Percentiles rank a stretch among this genome's conserved stretches.
Evolutionary conservation across 441 rosid genomes (phyloP).

Genomic region (Manihot esculenta): DNA sequence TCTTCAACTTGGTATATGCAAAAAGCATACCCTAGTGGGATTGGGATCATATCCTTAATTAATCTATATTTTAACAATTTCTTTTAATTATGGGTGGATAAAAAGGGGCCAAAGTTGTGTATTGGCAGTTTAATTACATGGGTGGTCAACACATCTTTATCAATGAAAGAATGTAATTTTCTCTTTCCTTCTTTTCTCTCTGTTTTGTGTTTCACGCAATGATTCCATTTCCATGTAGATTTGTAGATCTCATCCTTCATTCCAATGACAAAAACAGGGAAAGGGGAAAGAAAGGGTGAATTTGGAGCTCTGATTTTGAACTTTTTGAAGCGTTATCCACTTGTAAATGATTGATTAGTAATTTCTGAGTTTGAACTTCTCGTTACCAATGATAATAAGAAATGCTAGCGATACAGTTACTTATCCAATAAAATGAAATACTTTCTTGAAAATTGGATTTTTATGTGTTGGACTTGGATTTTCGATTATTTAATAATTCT

Average conservation of each 20-base stretch:
- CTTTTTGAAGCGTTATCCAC: too few species aligned
- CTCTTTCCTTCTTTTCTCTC: neutral
- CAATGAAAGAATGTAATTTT: constrained; percentile 28
- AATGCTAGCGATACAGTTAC: too few species aligned
- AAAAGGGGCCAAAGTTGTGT: constrained; percentile 36
- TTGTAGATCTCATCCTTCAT: neutral
- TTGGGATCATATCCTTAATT: constrained; percentile 24
- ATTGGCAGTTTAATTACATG: constrained; percentile 25
- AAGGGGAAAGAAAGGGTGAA: too few species aligned
- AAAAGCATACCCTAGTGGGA: constrained; percentile 16
- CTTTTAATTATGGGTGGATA: constrained; percentile 25
- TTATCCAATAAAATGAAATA: too few species aligned
- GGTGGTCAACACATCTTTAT: constrained; percentile 30
- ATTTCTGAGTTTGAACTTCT: too few species aligned
- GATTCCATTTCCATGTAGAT: neutral
- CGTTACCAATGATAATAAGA: too few species aligned
- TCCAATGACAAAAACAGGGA: neutral
- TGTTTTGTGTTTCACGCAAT: neutral
- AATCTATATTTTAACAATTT: constrained; percentile 19
- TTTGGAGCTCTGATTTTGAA: too few species aligned
- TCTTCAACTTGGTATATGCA: constrained; percentile 12
- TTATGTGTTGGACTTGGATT: too few species aligned
- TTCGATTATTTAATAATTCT: too few species aligned
- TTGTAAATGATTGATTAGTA: too few species aligned
- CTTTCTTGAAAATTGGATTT: too few species aligned